Evolutionary conservation across 139 green algal genomes (phyloP).

Genomic region (Chlamydomonas sp.): DNA sequence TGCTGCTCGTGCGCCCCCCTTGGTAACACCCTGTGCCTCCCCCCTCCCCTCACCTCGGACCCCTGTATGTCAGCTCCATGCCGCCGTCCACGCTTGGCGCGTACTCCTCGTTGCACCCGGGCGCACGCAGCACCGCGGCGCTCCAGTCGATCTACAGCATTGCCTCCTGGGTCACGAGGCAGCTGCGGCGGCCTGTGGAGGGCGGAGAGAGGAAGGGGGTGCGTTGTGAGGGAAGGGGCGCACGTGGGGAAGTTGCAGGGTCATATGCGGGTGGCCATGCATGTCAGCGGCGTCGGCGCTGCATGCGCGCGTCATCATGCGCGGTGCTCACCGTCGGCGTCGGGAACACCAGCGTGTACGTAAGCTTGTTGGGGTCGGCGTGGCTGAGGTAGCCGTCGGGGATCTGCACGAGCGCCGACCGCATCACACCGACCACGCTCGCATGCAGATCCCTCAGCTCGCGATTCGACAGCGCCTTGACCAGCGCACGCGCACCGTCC

Average conservation of each 20-base stretch:
- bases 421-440: neutral
- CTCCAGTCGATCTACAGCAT: constrained; percentile 36
- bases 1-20: too few species aligned
- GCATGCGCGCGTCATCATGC: neutral
- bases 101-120: too few species aligned
- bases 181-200: constrained; percentile 23
- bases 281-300: neutral
- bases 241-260: neutral
- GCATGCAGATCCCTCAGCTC: neutral
- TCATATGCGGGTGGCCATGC: neutral
- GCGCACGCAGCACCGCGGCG: neutral
- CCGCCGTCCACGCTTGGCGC: too few species aligned
- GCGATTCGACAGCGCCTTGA: neutral
- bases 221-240: neutral
- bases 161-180: constrained; percentile 34
- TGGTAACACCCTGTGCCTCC: too few species aligned
- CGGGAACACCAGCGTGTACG: constrained; percentile 47
- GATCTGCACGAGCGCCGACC: neutral
- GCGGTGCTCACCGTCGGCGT: constrained; percentile 16
- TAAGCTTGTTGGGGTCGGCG: constrained; percentile 36
- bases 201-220: neutral
- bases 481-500: neutral
- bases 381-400: constrained; percentile 39
- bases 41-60: too few species aligned
- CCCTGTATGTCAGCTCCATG: too few species aligned